These are phyloP conservation scores for Flueggea neowawraea DNA, from an alignment of 441 rosid genomes.

Conservation along the genomic window DNA sequence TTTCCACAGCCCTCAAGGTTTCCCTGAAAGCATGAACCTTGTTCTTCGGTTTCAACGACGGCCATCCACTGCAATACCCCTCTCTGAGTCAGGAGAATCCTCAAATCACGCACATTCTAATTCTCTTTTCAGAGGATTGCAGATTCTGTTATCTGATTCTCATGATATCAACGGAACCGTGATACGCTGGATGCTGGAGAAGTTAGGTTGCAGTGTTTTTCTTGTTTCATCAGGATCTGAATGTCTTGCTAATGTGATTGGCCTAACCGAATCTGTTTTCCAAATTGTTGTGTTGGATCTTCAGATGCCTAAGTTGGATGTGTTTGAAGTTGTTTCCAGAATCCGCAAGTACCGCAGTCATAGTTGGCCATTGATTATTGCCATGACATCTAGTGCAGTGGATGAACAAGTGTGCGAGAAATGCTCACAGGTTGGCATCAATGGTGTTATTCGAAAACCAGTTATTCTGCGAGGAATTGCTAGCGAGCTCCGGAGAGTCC, in stretches of 20 bases:
- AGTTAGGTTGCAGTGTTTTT: slow-evolving; percentile 69
- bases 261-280: slow-evolving; percentile 42
- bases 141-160: slow-evolving; percentile 68
- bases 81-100: slow-evolving; percentile 50
- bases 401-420: slow-evolving; percentile 60
- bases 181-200: slow-evolving; percentile 70
- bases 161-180: slow-evolving; percentile 70
- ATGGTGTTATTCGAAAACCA: slow-evolving; percentile 79
- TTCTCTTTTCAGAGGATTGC: slow-evolving; percentile 63
- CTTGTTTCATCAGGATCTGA: slow-evolving; percentile 68
- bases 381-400: slow-evolving; percentile 47
- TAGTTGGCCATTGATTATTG: slow-evolving; percentile 69
- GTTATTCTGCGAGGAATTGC: slow-evolving; percentile 58
- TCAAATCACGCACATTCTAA: slow-evolving; percentile 47
- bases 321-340: slow-evolving; percentile 72
- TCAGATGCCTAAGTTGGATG: slow-evolving; percentile 73
- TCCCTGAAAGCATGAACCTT: slow-evolving; percentile 63
- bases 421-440: slow-evolving; percentile 66
- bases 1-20: slow-evolving; percentile 48
- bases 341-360: slow-evolving; percentile 56
- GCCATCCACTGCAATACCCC: slow-evolving; percentile 29
- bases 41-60: slow-evolving; percentile 61
- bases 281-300: slow-evolving; percentile 75
- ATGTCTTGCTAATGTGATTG: slow-evolving; percentile 50
- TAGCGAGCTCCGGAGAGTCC: slow-evolving; percentile 64